Base-by-base conservation (phyloP, 139 green algal genomes). In the Chlamydomonas eustigma region DNA sequence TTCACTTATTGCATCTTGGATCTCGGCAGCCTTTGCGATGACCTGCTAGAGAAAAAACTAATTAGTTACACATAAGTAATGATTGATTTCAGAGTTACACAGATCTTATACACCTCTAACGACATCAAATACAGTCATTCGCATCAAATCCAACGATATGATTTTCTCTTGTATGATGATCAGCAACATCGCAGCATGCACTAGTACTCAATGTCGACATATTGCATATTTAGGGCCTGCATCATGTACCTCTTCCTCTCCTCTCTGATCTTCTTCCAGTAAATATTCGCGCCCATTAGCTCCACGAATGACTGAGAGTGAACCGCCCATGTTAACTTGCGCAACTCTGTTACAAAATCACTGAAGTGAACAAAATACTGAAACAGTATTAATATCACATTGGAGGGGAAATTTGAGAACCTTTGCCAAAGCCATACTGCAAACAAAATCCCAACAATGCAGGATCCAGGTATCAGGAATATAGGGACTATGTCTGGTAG, bases 1-100 rank as follows among this genome's bases (percentile, higher is more conserved):
- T 51, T 97, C 92, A 28, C 51, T 77, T 75, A 99, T 98, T 37
- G 93, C 93, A 3, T 88, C 86, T 81, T 97, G 90, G 35, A 99
- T 94, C 65, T 97, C 91, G 4, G 91, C 89, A 24, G 76, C 85
- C 82, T 96, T 97, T 67, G 91, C 82, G 28, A 96, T 88, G 2
- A 97, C 88, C 91, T 97, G 71, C 44, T n/a, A n/a, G n/a, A n/a
- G n/a, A n/a, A n/a, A n/a, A n/a, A n/a, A n/a, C n/a, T n/a, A n/a
- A n/a, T n/a, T n/a, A n/a, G n/a, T n/a, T n/a, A n/a, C n/a, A n/a
- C n/a, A n/a, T n/a, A n/a, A n/a, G n/a, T n/a, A n/a, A n/a, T n/a
- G n/a, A n/a, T n/a, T n/a, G n/a, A n/a, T n/a, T n/a, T n/a, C n/a
- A n/a, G n/a, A n/a, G n/a, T n/a, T n/a, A n/a, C n/a, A n/a, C n/a